Percentiles rank a stretch among this genome's conserved stretches.
Evolutionary conservation across 352 stramenopile genomes (phyloP).

Genomic region (Globisporangium iwayamae): DNA sequence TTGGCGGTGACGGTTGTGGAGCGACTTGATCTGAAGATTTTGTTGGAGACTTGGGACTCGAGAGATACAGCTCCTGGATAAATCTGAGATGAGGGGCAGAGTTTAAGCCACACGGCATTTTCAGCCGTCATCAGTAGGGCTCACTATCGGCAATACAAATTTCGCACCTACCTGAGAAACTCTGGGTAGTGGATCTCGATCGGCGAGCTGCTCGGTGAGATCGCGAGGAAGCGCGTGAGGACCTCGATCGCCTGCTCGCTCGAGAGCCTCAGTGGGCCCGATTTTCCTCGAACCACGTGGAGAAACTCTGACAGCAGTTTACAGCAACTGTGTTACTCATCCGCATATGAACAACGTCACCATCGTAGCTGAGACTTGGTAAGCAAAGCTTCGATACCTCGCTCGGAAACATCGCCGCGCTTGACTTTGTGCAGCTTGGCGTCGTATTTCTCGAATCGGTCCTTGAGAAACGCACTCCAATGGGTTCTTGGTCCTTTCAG

Average conservation of each 20-base stretch:
- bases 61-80: background rate
- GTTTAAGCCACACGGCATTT: background rate
- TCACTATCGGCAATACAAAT: too few relatives aligned
- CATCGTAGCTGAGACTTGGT: too few relatives aligned
- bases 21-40: background rate
- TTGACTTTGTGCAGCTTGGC: slow-evolving; percentile 25
- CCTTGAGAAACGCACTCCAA: slow-evolving; percentile 27
- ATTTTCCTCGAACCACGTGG: slow-evolving; percentile 21
- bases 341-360: too few relatives aligned
- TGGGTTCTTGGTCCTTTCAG: slow-evolving; percentile 12
- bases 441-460: slow-evolving; percentile 43
- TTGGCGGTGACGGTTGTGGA: background rate
- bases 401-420: slow-evolving; percentile 24
- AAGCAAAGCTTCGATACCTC: slow-evolving; percentile 21
- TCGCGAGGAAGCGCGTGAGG: slow-evolving; percentile 31
- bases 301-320: slow-evolving; percentile 26
- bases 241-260: slow-evolving; percentile 32
- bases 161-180: slow-evolving; percentile 21
- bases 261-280: slow-evolving; percentile 24
- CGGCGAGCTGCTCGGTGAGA: slow-evolving; percentile 22
- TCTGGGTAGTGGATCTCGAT: slow-evolving; percentile 30
- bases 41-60: background rate
- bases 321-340: background rate
- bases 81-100: background rate
- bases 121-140: background rate